Evolutionary conservation across 2,329 filamentous ascomycete species (phyloP), one percentile per base, ranked within the genome.

Genomic region (Colletotrichum zoysiae): DNA sequence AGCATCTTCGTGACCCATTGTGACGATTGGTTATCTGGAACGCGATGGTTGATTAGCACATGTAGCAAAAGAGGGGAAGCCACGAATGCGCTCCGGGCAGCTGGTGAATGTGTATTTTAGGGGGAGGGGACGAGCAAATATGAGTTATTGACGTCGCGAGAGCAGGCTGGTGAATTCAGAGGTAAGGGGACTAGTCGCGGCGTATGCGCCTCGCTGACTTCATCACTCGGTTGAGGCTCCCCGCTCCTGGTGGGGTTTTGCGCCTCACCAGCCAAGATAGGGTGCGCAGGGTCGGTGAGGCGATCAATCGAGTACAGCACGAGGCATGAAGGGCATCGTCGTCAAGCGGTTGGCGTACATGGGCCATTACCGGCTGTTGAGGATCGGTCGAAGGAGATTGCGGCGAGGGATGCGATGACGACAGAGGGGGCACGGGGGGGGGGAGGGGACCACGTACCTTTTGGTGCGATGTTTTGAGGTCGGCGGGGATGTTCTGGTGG

Each of bases 1-100:
- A 81, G 95, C 95, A 88, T 98, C 95, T 91, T 98, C 95, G 90
- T 97, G 94, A 91, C 93, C 95, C 95, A 98, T 98, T 88, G 88
- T 95, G 89, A 83, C 85, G 79, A 77, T 78, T 75, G 79, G 78
- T 67, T 23, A 72, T 65, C 70, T 73, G 40, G 60, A 61, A 26
- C 26, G 38, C 60, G 33, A 38, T 56, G 56, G 14, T 38, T 50
- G 48, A 44, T 73, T 73, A 73, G 70, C 70, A 73, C 60, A 38
- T 66, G 60, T 70, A 40, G 33, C 50, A 33, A 57, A 38, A 38
- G 56, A 44, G 40, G 23, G 26, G 26, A 53, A 38, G 60, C 46
- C 56, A 40, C 42, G 51, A 60, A 3, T 61, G 70, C 56, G 65
- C 59, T 69, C 46, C 26, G 48, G 23, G n/a, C n/a, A 16, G 23